These are phyloP conservation scores for Metschnikowia henanensis DNA, from an alignment of 805 yeast species.

Conservation along the genomic window DNA sequence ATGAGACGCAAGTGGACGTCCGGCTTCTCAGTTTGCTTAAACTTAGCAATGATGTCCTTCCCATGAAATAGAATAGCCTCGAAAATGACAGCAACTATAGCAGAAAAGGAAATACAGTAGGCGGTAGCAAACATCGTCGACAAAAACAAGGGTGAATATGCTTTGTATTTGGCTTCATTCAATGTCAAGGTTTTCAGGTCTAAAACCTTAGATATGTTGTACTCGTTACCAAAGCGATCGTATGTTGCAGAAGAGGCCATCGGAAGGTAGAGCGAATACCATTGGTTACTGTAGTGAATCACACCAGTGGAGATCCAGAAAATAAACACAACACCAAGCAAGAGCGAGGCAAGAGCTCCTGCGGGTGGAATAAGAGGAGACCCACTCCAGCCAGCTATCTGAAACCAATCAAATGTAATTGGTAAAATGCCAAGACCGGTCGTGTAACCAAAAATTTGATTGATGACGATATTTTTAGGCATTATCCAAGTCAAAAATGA, in stretches of 20 bases:
- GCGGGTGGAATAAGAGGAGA: slow-evolving; percentile 22
- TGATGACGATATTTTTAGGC: slow-evolving; percentile 13
- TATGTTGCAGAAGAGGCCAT: slow-evolving; percentile 21
- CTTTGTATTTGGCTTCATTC: slow-evolving; percentile 18
- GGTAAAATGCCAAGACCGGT: slow-evolving; percentile 16
- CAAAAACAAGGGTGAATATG: slow-evolving; percentile 22
- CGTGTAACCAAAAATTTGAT: slow-evolving; percentile 15
- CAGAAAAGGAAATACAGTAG: slow-evolving; percentile 24
- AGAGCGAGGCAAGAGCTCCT: slow-evolving; percentile 19
- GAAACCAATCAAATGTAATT: slow-evolving; percentile 19
- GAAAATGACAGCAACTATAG: slow-evolving; percentile 20
- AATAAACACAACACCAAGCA: slow-evolving; percentile 19
- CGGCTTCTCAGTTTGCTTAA: slow-evolving; percentile 17
- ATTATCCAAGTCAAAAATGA: slow-evolving; percentile 15
- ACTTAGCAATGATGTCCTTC: slow-evolving; percentile 16
- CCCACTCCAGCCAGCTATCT: slow-evolving; percentile 20
- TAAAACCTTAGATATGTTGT: slow-evolving; percentile 21
- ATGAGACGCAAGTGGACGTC: slow-evolving; percentile 24
- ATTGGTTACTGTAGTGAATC: slow-evolving; percentile 22
- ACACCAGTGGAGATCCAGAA: slow-evolving; percentile 18
- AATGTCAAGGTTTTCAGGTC: slow-evolving; percentile 14
- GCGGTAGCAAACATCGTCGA: slow-evolving; percentile 22
- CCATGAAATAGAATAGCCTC: slow-evolving; percentile 23
- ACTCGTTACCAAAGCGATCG: slow-evolving; percentile 20
- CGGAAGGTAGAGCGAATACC: slow-evolving; percentile 26